Base-by-base conservation (phyloP, 208 protist species). In the Trypanosoma brucei region DNA sequence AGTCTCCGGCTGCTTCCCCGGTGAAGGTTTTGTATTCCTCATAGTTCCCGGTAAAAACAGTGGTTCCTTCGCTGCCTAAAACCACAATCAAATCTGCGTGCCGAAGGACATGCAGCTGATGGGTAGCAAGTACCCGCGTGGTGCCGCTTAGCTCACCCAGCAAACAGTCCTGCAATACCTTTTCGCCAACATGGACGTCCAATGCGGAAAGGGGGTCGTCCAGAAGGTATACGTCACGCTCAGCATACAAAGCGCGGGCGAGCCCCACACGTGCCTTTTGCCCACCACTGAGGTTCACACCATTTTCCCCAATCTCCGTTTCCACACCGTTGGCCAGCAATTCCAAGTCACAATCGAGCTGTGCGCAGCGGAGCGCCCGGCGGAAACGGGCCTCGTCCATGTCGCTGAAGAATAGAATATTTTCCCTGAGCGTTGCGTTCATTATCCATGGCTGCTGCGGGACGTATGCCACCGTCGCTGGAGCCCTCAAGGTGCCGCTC, bases 201-300 rank as follows among this genome's bases (percentile, higher is more conserved):
- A 98, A 80, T 1, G 95, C 88, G 14, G 70, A 73, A 3, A 98
- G 82, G 31, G 87, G 83, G 58, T 96, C 91, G 63, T 98, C 94
- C 0, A 97, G 64, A 14, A 96, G 48, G 62, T 83, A 83, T n/a
- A 91, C 42, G 22, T 86, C 76, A 6, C 61, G 38, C 53, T 83
- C 7, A 9, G 75, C 72, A 68, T 92, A 94, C 42, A 91, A 59
- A 3, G 83, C 81, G n/a, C 88, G 76, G 30, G 88, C 84, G 14
- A 94, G 73, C 30, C 45, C 60, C 35, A 94, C 70, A 56, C 88
- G 72, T n/a, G 73, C 68, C 65, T 88, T 86, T 62, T 94, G 88
- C 14, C 88, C 88, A 6, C 88, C 88, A 46, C 72, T 84, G 6
- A 94, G 49, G 58, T 79, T 88, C 9, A 87, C 71, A 34, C 88